Base-by-base conservation (phyloP, 805 yeast species). In the Saturnispora gosingensis region DNA sequence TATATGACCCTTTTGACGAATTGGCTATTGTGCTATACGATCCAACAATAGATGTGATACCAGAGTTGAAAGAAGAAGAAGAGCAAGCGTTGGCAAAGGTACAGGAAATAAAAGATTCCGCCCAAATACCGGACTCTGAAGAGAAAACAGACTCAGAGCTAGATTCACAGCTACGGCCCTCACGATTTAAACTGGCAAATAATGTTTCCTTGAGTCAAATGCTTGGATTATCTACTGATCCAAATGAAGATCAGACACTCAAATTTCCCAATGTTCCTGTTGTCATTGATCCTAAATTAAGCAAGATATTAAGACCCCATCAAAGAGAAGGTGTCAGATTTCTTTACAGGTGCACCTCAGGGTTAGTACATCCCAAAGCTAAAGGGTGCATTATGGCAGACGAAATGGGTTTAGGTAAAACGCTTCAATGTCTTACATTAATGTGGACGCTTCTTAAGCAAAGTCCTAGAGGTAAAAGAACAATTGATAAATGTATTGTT, bases 331-430 rank as follows among this genome's bases (percentile, higher is more conserved):
- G 99, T 56, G 97, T 91, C 42, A 80, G 87, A 65, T 93, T 93
- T 64, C 69, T 93, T 53, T 93, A 89, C 61, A 71, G 90, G 51
- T 91, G 99, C 67, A 88, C 95, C 0, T 77, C 97, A 1, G 99
- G 99, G 0, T 68, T 90, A 34, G 77, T 83, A 27, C 88, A 85
- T 63, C 77, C 88, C 7, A 74, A 84, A 34, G 97, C 97, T 0
- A 81, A 85, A 61, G 99, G 99, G 3, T 91, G 99, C 18, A 93
- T 91, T 46, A 71, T 91, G 49, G 99, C 99, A 15, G 99, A 91
- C 69, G 99, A 91, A 66, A 91, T 93, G 99, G 99, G 99, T 2
- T 74, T 91, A 43, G 99, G 99, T 52, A 91, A 91, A 68, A 91
- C 99, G 3, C 72, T 93, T 53, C 99, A 91, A 68, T 91, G 98